Evolutionary conservation across 2,329 filamentous ascomycete species (phyloP), one percentile per base, ranked within the genome.

Genomic region (Epichloe amarillans): DNA sequence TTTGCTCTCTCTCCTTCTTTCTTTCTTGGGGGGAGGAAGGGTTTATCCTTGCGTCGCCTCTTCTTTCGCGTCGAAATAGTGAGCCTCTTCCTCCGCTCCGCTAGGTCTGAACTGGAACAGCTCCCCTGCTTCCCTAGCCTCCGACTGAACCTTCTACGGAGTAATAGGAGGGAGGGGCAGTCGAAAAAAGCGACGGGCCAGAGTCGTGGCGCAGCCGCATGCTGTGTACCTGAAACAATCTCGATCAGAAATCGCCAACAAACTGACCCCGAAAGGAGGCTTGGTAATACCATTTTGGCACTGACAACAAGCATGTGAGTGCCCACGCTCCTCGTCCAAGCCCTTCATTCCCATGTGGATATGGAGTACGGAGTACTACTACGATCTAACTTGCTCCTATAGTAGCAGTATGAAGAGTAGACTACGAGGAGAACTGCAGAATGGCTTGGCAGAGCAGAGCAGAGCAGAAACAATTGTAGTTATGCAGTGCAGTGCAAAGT

Each of bases 211-310:
- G n/a, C 37, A 39, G 36, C 46, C 36, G 36, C 17, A 17, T 39
- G 7, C 21, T 39, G 47, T 17, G 47, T 36, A 12, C 23, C 47
- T 42, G 38, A 49, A 49, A 49, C 47, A 42, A 41, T 42, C 47
- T 49, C 47, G 47, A 49, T 42, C 37, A 21, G 38, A 23, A 49
- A 35, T 36, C 46, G 46, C 26, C 36, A 47, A 11, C 35, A 11
- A 40, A 3, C 12, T 47, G 26, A 15, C 6, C 23, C 6, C 15
- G 19, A 12, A 39, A 26, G 17, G 21, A 38, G 21, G 23, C 46
- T 23, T 23, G 17, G 37, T 11, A 21, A 40, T 30, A 6, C 21
- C 4, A 47, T 14, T 40, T 4, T 23, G 17, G 46, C 36, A 47
- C 12, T 8, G 5, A 14, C 3, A 5, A n/a, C 11, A 30, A 30